These are phyloP conservation scores for Achaetomiella virescens DNA, from an alignment of 495 filamentous ascomycete genomes.

Conservation along the genomic window DNA sequence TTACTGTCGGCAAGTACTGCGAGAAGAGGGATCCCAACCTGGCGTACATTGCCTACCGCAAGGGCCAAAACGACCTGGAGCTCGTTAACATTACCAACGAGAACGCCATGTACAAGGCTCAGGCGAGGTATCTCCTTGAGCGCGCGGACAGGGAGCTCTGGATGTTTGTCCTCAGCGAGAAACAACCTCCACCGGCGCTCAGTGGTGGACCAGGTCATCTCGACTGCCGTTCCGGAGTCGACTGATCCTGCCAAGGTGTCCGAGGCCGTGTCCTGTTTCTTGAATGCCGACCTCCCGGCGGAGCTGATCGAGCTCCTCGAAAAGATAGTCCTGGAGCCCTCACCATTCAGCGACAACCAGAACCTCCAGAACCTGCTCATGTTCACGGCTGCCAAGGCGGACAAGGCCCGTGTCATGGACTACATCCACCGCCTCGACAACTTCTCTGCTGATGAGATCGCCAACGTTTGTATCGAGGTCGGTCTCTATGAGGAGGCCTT, in stretches of 20 bases:
- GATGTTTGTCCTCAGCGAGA: constrained; percentile 87
- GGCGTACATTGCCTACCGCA: constrained; percentile 90
- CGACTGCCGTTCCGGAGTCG: constrained; percentile 91
- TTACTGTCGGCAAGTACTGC: constrained; percentile 95
- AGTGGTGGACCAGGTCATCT: constrained; percentile 92
- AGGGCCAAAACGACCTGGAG: constrained; percentile 96
- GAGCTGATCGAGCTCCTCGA: constrained; percentile 97
- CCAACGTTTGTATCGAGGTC: constrained; percentile 86
- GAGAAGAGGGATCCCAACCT: constrained; percentile 98
- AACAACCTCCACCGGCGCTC: constrained; percentile 91
- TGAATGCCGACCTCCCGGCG: constrained; percentile 79
- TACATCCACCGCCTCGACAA: constrained; percentile 88
- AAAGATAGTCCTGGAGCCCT: constrained; percentile 98
- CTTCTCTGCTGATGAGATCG: constrained; percentile 89
- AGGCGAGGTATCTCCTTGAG: constrained; percentile 91
- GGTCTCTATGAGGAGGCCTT: constrained; percentile 97
- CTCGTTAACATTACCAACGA: constrained; percentile 97
- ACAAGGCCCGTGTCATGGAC: constrained; percentile 91
- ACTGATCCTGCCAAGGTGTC: constrained; percentile 94
- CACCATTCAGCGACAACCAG: constrained; percentile 92
- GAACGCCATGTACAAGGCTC: constrained; percentile 97
- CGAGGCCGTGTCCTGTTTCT: constrained; percentile 86
- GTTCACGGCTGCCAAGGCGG: constrained; percentile 93
- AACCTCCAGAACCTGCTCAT: constrained; percentile 96
- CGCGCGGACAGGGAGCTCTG: constrained; percentile 87